These are phyloP conservation scores for Glycine latifolia DNA, from an alignment of 306 rosid genomes.

Conservation along the genomic window DNA sequence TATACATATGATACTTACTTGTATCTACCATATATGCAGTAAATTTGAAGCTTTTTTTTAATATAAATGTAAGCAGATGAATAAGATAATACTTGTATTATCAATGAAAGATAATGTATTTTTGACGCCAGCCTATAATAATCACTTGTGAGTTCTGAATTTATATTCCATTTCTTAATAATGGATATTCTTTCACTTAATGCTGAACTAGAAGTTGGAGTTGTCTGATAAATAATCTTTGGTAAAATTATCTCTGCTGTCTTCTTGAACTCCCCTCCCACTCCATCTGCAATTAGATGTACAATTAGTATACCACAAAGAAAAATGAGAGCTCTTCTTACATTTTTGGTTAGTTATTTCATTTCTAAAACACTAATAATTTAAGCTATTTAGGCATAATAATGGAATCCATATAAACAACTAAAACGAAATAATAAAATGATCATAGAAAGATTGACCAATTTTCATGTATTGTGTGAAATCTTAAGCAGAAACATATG, in stretches of 20 bases:
- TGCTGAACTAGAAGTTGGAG: too few species aligned
- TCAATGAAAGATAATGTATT: background rate
- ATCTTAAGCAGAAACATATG: background rate
- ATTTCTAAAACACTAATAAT: background rate
- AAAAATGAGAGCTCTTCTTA: background rate
- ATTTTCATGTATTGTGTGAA: background rate
- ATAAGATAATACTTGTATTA: constrained; percentile 10
- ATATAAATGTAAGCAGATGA: constrained; percentile 33
- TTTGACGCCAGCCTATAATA: constrained; percentile 13
- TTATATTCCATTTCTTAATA: background rate
- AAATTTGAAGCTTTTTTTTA: constrained; percentile 4
- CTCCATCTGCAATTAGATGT: background rate
- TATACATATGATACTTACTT: background rate
- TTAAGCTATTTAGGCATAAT: too few species aligned
- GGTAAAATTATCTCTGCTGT: background rate
- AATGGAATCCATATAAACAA: too few species aligned
- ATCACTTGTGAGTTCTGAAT: constrained; percentile 11
- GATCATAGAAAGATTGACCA: background rate
- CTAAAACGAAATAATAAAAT: background rate
- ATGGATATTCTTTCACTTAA: too few species aligned
- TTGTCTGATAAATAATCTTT: too few species aligned
- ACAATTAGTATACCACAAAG: background rate
- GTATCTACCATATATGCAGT: background rate
- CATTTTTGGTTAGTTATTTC: background rate
- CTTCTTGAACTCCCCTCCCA: background rate